These are phyloP conservation scores for Basipetospora chlamydospora DNA, from an alignment of 2,329 filamentous ascomycete genomes.

Conservation along the genomic window DNA sequence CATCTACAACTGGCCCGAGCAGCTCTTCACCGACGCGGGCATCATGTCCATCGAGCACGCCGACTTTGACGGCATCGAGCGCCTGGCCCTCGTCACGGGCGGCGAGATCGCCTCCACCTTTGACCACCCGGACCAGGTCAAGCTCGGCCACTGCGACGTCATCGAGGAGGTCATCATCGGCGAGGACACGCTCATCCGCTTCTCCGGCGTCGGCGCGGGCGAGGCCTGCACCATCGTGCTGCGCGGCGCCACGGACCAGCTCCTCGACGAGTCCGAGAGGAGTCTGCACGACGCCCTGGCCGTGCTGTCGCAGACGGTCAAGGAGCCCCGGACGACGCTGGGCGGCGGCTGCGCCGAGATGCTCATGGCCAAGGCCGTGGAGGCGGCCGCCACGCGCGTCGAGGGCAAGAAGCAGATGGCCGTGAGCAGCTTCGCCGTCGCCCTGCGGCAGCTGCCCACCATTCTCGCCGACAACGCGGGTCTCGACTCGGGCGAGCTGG, in stretches of 20 bases:
- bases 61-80: constrained; percentile 96
- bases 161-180: constrained; percentile 98
- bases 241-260: constrained; percentile 88
- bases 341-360: constrained; percentile 96
- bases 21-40: constrained; percentile 92
- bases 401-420: constrained; percentile 95
- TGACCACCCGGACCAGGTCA: constrained; percentile 93
- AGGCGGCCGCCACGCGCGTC: constrained; percentile 81
- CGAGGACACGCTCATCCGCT: constrained; percentile 93
- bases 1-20: constrained; percentile 99
- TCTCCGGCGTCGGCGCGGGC: constrained; percentile 87
- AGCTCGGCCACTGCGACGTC: constrained; percentile 84
- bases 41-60: constrained; percentile 99
- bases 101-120: constrained; percentile 97
- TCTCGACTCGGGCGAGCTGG: constrained; percentile 86
- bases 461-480: constrained; percentile 97
- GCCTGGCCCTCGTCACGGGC: constrained; percentile 84
- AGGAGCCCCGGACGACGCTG: constrained; percentile 83
- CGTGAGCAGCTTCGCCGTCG: constrained; percentile 76
- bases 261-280: constrained; percentile 91
- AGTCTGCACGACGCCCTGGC: constrained; percentile 92
- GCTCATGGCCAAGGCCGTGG: constrained; percentile 97
- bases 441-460: constrained; percentile 83
- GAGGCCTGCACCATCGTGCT: constrained; percentile 94
- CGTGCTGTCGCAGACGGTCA: constrained; percentile 90